Base-by-base conservation (phyloP, 768 basidiomycete species). In the Kwoniella pini region DNA sequence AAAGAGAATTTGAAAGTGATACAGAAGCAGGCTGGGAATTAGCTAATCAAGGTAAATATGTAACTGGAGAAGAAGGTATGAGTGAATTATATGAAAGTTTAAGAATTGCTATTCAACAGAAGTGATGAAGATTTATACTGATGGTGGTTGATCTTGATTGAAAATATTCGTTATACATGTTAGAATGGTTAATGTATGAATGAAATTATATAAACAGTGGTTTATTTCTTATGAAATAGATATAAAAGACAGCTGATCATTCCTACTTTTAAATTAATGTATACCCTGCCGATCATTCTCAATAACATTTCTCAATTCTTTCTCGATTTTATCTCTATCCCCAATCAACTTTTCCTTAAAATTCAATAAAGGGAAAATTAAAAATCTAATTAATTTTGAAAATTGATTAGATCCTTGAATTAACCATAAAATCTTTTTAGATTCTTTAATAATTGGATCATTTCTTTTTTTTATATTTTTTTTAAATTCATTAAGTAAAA, bases 1-100 rank as follows among this genome's bases (percentile, higher is more conserved):
- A 36, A 26, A 48, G 60, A 24, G 46, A 38, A 39, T 24, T 50
- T 22, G 48, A 50, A 33, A 56, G 54, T 19, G 39, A 39, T 33
- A 55, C 38, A 17, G 50, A 52, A 39, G 55, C 51, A 12, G 52
- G 51, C 1, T 54, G 59, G 59, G 59, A 61, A 17, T 22, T 61
- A 17, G 48, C 55, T 17, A 51, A 44, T 31, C 40, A 63, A 31
- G 56, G 62, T 24, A 28, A 19, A 54, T 60, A 42, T 57, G 45
- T 12, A 31, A 43, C 42, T 46, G 56, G 54, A 24, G 63, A 51
- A 54, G 57, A 57, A 48, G 63, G 57, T 15, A 63, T 60, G 58
- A 54, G 63, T 3, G 58, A 57, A 39, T 38, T 61, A 17, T 64
- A 60, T 57, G 70, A 65, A 43, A 65, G 60, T 57, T 45, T 65